Base-by-base conservation (phyloP, 1,284 basidiomycete species). In the Laetiporus sulphureus region DNA sequence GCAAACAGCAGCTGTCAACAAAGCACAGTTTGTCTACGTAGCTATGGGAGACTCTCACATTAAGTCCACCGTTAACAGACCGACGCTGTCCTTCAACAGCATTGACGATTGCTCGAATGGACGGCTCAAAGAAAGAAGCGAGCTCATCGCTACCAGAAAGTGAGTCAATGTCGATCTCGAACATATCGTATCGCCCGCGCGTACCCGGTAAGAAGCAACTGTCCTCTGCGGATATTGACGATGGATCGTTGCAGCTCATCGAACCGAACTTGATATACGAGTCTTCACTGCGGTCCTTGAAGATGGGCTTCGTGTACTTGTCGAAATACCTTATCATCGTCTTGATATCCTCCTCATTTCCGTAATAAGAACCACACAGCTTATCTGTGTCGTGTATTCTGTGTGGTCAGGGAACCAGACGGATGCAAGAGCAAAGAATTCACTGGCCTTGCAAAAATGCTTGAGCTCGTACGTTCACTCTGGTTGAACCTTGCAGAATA, bases 191-290 rank as follows among this genome's bases (percentile, higher is more conserved):
- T 16, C 19, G 37, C n/a, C n/a, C n/a, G n/a, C n/a, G n/a, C 57
- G 39, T 41, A 69, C 70, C 68, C 67, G 4, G 58, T 45, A 0
- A 70, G 46, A 40, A 60, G 60, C 18, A 71, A 51, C 29, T 67
- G 66, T 4, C 70, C 70, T n/a, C 57, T 62, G 25, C 59, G 58
- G 39, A 72, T 72, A 16, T 63, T 59, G 27, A 59, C 56, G 1
- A 42, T 2, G 48, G 47, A 36, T 71, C 70, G 20, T 56, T 62
- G 42, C 67, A 63, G 24, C 44, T 55, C 38, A 62, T 55, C 3
- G 60, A 55, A 4, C 69, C 70, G 15, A 73, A 69, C 46, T 61
- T 65, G 38, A 73, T 64, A 42, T 60, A 71, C 4, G 61, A 62
- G 5, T 61, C 49, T 11, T 67, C 63, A 2, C 44, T 32, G 2